Evolutionary conservation across 148 eudicot species (phyloP).

Genomic region (Rhododendron molle): DNA sequence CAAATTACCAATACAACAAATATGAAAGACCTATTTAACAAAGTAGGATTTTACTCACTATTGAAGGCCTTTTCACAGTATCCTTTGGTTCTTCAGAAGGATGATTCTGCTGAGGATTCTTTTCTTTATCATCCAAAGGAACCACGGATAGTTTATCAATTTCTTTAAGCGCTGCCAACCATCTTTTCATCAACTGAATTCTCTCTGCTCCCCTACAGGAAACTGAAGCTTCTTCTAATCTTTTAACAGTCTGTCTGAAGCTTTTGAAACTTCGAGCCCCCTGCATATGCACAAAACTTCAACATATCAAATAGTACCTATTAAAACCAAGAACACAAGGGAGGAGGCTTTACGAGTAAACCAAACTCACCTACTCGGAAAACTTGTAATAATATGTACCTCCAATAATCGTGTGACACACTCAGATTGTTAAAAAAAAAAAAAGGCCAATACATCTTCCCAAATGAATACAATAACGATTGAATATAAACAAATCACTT

Average conservation of each 20-base stretch:
- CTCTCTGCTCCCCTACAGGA: slow-evolving; percentile 80
- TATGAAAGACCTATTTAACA: neutral
- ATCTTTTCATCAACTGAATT: slow-evolving; percentile 67
- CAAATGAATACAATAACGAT: neutral
- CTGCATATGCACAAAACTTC: slow-evolving; percentile 32
- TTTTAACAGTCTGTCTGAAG: slow-evolving; percentile 76
- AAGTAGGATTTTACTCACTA: slow-evolving; percentile 42
- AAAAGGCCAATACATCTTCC: neutral
- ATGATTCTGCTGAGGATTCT: slow-evolving; percentile 21
- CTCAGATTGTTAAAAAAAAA: no score
- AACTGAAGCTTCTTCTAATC: slow-evolving; percentile 90
- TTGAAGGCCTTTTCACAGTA: slow-evolving; percentile 52
- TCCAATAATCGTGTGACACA: neutral
- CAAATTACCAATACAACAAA: slow-evolving; percentile 15
- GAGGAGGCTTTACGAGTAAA: neutral
- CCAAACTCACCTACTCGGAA: neutral
- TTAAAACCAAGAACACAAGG: neutral
- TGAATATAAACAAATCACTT: neutral
- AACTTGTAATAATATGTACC: neutral
- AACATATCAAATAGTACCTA: slow-evolving; percentile 10
- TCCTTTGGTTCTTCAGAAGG: slow-evolving; percentile 59
- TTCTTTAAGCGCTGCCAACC: slow-evolving; percentile 75
- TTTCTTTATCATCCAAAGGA: slow-evolving; percentile 43
- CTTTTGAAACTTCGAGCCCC: slow-evolving; percentile 69
- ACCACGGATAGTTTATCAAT: slow-evolving; percentile 49